phyloP scores from a whole-genome alignment of 1,284 basidiomycete species.

The Heterobasidion parviporum region DNA sequence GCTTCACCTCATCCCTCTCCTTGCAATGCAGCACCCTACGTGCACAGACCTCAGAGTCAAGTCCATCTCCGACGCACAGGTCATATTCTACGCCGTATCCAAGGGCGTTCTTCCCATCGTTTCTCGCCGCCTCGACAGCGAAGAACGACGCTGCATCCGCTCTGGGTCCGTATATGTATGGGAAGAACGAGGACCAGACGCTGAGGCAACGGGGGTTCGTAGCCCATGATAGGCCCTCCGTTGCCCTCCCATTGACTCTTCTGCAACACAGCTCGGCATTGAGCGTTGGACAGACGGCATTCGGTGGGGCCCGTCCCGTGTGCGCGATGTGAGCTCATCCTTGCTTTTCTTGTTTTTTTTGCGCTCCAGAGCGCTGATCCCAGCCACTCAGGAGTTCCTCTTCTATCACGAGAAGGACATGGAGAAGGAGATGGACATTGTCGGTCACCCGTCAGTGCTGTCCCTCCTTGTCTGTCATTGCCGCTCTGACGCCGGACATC shows the following conservation, averaged over 20 bases:
- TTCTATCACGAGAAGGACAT: slow-evolving; percentile 33
- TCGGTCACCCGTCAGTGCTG: slow-evolving; percentile 12
- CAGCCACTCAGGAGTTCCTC: slow-evolving; percentile 24
- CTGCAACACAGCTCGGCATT: slow-evolving; percentile 42
- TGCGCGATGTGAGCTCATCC: slow-evolving; percentile 35
- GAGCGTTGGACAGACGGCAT: slow-evolving; percentile 56
- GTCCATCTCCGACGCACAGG: slow-evolving; percentile 31
- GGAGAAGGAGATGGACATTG: slow-evolving; percentile 15
- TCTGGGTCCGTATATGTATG: slow-evolving; percentile 38
- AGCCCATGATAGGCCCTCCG: neutral
- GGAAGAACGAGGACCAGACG: slow-evolving; percentile 32
- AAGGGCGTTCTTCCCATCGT: slow-evolving; percentile 30
- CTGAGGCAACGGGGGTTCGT: slow-evolving; percentile 30
- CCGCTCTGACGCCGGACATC: neutral
- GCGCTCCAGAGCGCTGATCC: neutral
- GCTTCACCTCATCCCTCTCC: slow-evolving; percentile 3
- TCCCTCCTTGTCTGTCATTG: neutral
- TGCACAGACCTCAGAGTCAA: slow-evolving; percentile 31
- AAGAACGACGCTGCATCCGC: slow-evolving; percentile 33
- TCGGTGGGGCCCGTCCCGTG: slow-evolving; percentile 68
- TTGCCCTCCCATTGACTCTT: slow-evolving; percentile 6
- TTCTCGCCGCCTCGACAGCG: slow-evolving; percentile 30
- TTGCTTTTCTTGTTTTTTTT: neutral
- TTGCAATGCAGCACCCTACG: slow-evolving; percentile 36
- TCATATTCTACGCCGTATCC: slow-evolving; percentile 34